These are phyloP conservation scores for Beta macrorhiza DNA, from an alignment of 179 eudicot genomes.

Conservation along the genomic window DNA sequence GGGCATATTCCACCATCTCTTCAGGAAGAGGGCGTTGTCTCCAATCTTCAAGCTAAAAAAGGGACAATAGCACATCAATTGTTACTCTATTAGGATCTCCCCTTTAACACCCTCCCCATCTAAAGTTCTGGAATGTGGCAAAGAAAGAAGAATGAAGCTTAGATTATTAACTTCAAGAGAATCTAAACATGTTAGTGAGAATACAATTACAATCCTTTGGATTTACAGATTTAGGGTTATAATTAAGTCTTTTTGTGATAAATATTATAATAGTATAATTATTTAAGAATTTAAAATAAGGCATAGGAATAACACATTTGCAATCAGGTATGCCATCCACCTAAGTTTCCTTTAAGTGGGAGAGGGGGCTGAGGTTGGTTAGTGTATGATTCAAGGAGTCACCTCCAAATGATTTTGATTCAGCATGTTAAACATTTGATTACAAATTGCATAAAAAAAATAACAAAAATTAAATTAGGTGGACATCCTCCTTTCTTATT, in stretches of 20 bases:
- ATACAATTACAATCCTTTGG: not conserved
- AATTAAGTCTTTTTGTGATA: not conserved
- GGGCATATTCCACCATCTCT: constrained; percentile 88
- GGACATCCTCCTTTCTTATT: too few species aligned
- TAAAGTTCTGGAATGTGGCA: not conserved
- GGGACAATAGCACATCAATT: constrained; percentile 23
- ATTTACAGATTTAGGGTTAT: not conserved
- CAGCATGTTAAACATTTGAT: too few species aligned
- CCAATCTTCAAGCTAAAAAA: constrained; percentile 91
- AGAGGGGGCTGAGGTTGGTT: too few species aligned
- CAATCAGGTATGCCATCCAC: too few species aligned
- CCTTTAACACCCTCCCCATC: not conserved
- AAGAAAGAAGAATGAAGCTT: not conserved
- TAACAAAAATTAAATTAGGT: too few species aligned
- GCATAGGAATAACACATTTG: too few species aligned
- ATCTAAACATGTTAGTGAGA: not conserved
- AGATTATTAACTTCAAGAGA: not conserved
- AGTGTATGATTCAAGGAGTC: too few species aligned
- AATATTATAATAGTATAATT: not conserved
- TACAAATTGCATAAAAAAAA: too few species aligned
- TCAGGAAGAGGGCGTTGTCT: constrained; percentile 88
- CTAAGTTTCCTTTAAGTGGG: too few species aligned
- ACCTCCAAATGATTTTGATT: too few species aligned
- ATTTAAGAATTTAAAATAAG: not conserved
- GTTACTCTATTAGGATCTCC: not conserved